These are phyloP conservation scores for Backusella parvicylindrica DNA, from an alignment of 192 early-diverging fungal genomes.

Conservation along the genomic window DNA sequence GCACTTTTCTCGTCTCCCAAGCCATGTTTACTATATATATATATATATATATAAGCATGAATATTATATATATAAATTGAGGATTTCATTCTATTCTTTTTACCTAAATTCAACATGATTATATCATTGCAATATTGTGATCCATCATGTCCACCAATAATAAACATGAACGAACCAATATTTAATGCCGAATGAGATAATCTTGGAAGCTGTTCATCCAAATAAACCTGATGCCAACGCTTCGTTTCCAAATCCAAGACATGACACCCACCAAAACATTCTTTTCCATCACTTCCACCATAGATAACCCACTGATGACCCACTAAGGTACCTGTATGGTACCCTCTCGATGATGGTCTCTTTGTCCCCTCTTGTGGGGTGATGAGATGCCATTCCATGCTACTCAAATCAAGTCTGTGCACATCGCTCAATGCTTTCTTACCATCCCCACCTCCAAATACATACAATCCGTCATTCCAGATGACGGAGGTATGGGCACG, in stretches of 20 bases:
- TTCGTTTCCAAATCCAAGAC: conserved; percentile 52
- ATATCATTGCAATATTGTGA: conserved; percentile 74
- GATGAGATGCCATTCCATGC: conserved; percentile 53
- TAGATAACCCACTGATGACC: conserved; percentile 77
- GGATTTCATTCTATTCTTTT: neutral
- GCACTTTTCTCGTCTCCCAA: conserved; percentile 76
- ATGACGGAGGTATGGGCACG: conserved; percentile 77
- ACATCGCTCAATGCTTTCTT: conserved; percentile 76
- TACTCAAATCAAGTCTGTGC: conserved; percentile 56
- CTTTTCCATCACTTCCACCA: conserved; percentile 82
- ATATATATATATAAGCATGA: neutral
- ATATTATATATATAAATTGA: neutral
- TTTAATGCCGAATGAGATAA: conserved; percentile 78
- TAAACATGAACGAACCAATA: conserved; percentile 84
- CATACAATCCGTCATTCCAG: conserved; percentile 66
- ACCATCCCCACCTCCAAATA: conserved; percentile 93
- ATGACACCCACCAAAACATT: conserved; percentile 66
- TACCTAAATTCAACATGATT: conserved; percentile 73
- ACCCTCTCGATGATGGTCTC: conserved; percentile 71
- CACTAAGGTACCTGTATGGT: conserved; percentile 83
- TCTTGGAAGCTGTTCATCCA: conserved; percentile 61
- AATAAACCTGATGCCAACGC: conserved; percentile 61
- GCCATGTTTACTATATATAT: conserved; percentile 59
- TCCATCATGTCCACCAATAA: conserved; percentile 85
- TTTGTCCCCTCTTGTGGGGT: conserved; percentile 51